Percentiles rank a stretch among this genome's conserved stretches.
These are phyloP conservation scores for Knoxia roxburghii DNA, from an alignment of 257 asterid species.

Conservation along the genomic window DNA sequence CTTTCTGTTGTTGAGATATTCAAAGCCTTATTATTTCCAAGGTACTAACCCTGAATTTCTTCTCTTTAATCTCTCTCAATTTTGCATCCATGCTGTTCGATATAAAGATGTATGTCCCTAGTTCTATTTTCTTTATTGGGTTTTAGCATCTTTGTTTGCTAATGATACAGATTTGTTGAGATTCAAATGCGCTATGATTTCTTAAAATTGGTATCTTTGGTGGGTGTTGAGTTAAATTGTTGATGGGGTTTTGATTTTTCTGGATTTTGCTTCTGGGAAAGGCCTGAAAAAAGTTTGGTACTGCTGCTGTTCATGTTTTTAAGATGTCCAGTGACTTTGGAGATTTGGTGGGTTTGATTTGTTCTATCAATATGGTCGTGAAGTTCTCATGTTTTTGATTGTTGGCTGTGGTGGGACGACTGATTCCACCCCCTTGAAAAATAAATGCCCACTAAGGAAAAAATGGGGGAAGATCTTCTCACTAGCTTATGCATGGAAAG, in stretches of 20 bases:
- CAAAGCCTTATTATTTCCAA: neutral
- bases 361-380: conserved; percentile 12
- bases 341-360: conserved; percentile 10
- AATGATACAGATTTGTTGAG: conserved; percentile 11
- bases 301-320: neutral
- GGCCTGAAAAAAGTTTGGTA: conserved; percentile 5
- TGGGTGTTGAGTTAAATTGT: conserved; percentile 8
- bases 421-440: conserved; percentile 11
- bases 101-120: neutral
- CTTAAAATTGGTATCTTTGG: conserved; percentile 12
- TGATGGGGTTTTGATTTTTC: conserved; percentile 3
- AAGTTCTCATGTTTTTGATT: conserved; percentile 18
- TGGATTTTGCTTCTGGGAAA: conserved; percentile 4
- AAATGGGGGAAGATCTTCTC: conserved; percentile 41
- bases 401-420: conserved; percentile 17
- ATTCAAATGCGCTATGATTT: conserved; percentile 9
- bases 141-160: neutral
- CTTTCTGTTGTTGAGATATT: neutral
- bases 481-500: conserved; percentile 44
- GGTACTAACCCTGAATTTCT: conserved; percentile 11
- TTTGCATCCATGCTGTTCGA: conserved; percentile 5
- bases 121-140: conserved; percentile 1
- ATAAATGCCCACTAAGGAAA: conserved; percentile 34
- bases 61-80: neutral
- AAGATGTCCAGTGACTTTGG: neutral